Conservation (phyloP, 345 rosid species). For the Kernera saxatilis region DNA sequence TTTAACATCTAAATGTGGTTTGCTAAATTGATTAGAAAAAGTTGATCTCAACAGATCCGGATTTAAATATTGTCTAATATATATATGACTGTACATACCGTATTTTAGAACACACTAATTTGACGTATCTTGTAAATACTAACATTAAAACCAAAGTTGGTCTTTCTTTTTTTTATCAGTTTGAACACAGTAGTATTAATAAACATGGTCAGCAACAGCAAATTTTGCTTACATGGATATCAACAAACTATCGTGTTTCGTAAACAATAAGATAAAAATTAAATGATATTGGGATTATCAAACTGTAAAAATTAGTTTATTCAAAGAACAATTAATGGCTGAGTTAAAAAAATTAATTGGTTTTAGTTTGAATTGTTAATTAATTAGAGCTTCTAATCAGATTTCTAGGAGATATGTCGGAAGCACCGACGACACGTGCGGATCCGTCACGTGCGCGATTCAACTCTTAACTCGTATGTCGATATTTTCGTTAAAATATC, state of each 20-base stretch:
- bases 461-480: conserved; percentile 24
- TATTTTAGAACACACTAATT: neutral
- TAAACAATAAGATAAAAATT: neutral
- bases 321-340: conserved; percentile 15
- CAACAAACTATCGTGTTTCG: conserved; percentile 23
- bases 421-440: conserved; percentile 32
- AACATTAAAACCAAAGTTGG: neutral
- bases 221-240: conserved; percentile 24
- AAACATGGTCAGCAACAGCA: conserved; percentile 15
- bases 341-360: conserved; percentile 1
- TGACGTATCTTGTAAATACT: neutral
- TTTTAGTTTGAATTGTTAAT: conserved; percentile 22
- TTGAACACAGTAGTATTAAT: neutral
- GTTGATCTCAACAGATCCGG: neutral
- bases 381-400: conserved; percentile 49
- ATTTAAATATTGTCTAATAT: neutral
- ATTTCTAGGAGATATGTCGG: conserved; percentile 28
- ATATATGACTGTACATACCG: neutral
- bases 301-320: conserved; percentile 14
- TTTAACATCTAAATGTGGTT: neutral
- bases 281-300: conserved; percentile 27
- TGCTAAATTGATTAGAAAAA: neutral
- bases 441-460: conserved; percentile 33
- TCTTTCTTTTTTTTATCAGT: neutral
- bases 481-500: neutral